A percentile compares a stretch with the other conserved stretches of the same genome.
Conservation (phyloP, 176 grass and related monocot genomes). For the Eragrostis curvula region DNA sequence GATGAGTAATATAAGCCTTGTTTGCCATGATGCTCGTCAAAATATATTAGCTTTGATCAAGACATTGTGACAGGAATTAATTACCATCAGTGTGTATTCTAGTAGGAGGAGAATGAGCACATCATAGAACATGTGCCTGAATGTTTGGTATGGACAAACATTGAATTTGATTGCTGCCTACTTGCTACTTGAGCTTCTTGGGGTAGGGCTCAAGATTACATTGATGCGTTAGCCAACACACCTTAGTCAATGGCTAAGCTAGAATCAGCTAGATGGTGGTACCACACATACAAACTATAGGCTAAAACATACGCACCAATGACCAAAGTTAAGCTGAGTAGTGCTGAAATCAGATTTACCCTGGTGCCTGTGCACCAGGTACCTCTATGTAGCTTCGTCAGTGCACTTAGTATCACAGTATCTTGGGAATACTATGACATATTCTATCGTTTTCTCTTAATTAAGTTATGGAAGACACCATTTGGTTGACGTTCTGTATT, state of each 20-base stretch:
- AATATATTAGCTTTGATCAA: background rate
- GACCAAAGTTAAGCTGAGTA: no score
- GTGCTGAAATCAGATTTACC: no score
- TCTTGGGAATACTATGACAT: background rate
- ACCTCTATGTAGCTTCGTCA: no score
- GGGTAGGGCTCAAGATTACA: background rate
- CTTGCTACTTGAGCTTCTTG: no score
- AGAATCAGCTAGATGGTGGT: no score
- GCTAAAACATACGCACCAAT: no score
- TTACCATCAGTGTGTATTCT: background rate
- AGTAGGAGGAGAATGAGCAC: background rate
- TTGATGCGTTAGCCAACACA: background rate
- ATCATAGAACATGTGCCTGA: background rate
- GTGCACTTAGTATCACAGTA: background rate
- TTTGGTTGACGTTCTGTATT: conserved; percentile 20
- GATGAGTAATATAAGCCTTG: background rate
- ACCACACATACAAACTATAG: no score
- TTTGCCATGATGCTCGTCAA: background rate
- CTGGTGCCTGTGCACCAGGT: no score
- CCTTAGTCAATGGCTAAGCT: no score
- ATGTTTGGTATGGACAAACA: background rate
- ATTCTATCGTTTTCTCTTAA: background rate
- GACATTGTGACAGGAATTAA: conserved; percentile 1
- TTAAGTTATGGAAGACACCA: conserved; percentile 8
- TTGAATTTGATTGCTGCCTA: background rate